Base-by-base conservation (phyloP, 805 yeast genomes). In the Priceomyces medius region DNA sequence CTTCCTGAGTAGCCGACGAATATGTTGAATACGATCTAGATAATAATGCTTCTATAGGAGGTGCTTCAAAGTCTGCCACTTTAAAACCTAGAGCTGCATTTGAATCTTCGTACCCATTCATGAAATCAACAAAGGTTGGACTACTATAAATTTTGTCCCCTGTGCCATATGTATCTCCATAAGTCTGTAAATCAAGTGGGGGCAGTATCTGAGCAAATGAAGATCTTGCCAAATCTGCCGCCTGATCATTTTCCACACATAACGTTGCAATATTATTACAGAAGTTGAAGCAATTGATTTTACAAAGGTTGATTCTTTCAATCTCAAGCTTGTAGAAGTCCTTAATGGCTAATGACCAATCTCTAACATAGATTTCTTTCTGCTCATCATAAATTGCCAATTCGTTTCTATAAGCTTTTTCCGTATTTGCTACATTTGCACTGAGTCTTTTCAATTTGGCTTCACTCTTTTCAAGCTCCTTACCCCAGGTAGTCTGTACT, bases 191-290 rank as follows among this genome's bases (percentile, higher is more conserved):
- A 48, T 88, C 96, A 14, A 64, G 65, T 2, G 66, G 65, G 6
- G 86, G 78, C 14, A 80, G 83, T 50, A 89, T 82, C 38, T 76
- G 73, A 44, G 89, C 96, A 40, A 88, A 70, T 2, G 78, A 61
- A 6, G 79, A 58, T 42, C 96, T 74, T 10, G 89, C 76, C 39
- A 70, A 70, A 55, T 88, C 96, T 42, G 85, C 86, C 7, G 85
- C 74, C 46, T 79, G 83, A 55, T 88, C 96, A 53, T 83, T 85
- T 33, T 80, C 77, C 23, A 88, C 90, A 56, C 96, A 88, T 2
- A 81, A 71, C 0, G 87, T 73, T 6, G 95, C 85, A 7, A 85
- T 70, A 29, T 81, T 72, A 60, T 88, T 88, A 35, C 91, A 80
- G 54, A 73, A 87, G 32, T 81, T 85, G 85, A 95, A 88, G 44